These are phyloP conservation scores for Sarocladium strictum DNA, from an alignment of 2,329 filamentous ascomycete genomes.

Conservation along the genomic window DNA sequence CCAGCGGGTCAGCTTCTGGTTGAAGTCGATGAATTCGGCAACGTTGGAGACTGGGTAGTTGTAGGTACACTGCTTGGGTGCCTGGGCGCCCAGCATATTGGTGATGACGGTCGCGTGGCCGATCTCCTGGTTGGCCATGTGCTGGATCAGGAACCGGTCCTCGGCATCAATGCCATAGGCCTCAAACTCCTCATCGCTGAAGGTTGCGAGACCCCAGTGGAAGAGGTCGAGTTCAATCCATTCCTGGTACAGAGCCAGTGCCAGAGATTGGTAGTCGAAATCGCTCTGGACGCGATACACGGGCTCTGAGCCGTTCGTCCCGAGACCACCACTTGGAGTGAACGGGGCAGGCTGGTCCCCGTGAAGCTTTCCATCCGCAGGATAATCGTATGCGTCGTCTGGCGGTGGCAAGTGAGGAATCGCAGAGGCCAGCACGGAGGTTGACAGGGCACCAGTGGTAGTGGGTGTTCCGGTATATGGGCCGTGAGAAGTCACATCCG, in stretches of 20 bases:
- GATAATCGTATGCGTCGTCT: constrained; percentile 62
- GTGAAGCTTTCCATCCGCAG: constrained; percentile 63
- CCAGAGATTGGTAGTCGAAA: constrained; percentile 76
- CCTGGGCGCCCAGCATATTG: constrained; percentile 68
- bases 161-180: constrained; percentile 61
- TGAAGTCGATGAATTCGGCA: constrained; percentile 75
- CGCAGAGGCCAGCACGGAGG: constrained; percentile 47
- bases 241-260: constrained; percentile 72
- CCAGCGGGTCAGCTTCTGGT: constrained; percentile 76
- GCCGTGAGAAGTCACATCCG: constrained; percentile 61
- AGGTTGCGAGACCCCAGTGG: constrained; percentile 66
- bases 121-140: constrained; percentile 72
- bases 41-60: constrained; percentile 74
- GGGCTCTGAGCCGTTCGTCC: constrained; percentile 70
- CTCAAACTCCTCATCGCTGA: constrained; percentile 63
- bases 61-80: constrained; percentile 72
- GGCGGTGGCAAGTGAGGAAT: constrained; percentile 53
- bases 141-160: constrained; percentile 64
- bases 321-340: constrained; percentile 64
- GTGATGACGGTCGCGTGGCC: constrained; percentile 72
- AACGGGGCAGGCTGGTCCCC: constrained; percentile 66
- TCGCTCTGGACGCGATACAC: constrained; percentile 75
- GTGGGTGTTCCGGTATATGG: constrained; percentile 61
- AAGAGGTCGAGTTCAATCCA: constrained; percentile 83
- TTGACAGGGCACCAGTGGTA: constrained; percentile 63